Conservation (phyloP, 768 basidiomycete species). For the Dacryopinax spathularia region DNA sequence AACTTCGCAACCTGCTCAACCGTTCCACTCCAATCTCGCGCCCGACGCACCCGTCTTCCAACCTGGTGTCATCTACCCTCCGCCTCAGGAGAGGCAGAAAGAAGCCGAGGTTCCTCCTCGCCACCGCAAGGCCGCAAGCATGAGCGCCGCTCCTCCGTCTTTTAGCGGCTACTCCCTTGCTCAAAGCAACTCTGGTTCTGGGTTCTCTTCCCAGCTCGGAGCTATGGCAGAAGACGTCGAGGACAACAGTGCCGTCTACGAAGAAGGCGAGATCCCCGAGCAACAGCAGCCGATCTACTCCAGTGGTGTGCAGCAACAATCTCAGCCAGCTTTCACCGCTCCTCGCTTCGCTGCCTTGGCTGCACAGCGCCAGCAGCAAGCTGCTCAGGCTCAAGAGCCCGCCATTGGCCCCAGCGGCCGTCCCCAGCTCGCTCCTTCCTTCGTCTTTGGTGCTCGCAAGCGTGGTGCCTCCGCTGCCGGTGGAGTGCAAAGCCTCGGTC, state of each 20-base stretch:
- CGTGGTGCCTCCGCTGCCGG: conserved; percentile 19
- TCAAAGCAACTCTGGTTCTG: conserved; percentile 41
- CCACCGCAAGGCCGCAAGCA: conserved; percentile 70
- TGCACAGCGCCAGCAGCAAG: conserved; percentile 43
- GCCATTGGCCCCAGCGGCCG: conserved; percentile 58
- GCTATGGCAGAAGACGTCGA: conserved; percentile 74
- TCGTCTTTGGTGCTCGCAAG: conserved; percentile 67
- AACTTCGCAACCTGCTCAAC: conserved; percentile 30
- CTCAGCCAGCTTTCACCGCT: conserved; percentile 43
- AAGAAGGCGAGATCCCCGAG: conserved; percentile 64
- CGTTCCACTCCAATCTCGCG: conserved; percentile 36
- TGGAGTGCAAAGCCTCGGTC: conserved; percentile 39
- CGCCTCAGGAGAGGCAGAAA: conserved; percentile 14
- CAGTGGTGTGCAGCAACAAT: conserved; percentile 41
- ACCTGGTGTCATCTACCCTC: conserved; percentile 47
- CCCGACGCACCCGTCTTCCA: conserved; percentile 61
- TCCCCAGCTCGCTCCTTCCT: conserved; percentile 79
- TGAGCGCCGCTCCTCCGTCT: conserved; percentile 28
- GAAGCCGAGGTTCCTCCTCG: conserved; percentile 36
- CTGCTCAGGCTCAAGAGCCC: conserved; percentile 37
- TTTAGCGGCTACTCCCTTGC: conserved; percentile 15
- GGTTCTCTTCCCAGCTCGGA: conserved; percentile 37
- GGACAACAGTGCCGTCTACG: conserved; percentile 38
- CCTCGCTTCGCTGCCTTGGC: conserved; percentile 74
- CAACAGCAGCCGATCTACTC: conserved; percentile 45